Conservation (phyloP, 768 basidiomycete genomes). For the Leccinum boreale region DNA sequence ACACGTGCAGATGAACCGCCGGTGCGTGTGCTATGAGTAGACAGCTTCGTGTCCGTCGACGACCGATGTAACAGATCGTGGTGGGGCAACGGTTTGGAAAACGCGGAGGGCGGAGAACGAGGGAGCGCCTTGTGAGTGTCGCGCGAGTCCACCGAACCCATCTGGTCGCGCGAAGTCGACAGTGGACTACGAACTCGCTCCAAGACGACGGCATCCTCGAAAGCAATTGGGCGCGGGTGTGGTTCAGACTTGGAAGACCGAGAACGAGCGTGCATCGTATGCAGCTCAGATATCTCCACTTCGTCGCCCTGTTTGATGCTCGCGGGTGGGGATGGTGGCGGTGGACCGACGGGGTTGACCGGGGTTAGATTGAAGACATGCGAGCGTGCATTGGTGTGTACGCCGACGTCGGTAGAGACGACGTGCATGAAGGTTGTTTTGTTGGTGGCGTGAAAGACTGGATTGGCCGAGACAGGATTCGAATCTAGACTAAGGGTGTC, state of each 20-base stretch:
- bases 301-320: conserved; percentile 32
- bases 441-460: conserved; percentile 35
- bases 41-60: conserved; percentile 49
- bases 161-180: conserved; percentile 21
- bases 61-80: conserved; percentile 40
- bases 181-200: conserved; percentile 21
- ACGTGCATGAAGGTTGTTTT: conserved; percentile 34
- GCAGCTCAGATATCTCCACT: conserved; percentile 14
- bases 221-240: conserved; percentile 25
- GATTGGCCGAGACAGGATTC: conserved; percentile 30
- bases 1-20: conserved; percentile 19
- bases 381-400: conserved; percentile 4
- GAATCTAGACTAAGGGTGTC: conserved; percentile 45
- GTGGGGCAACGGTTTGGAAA: conserved; percentile 18
- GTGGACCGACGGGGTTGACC: conserved; percentile 41
- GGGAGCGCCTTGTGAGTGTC: conserved; percentile 15
- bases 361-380: not conserved
- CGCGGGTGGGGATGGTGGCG: conserved; percentile 53
- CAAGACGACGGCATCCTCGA: conserved; percentile 31
- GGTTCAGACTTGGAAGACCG: conserved; percentile 20
- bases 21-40: conserved; percentile 26
- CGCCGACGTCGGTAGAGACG: conserved; percentile 21
- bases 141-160: conserved; percentile 31
- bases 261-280: conserved; percentile 29
- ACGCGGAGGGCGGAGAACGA: conserved; percentile 21